Base-by-base conservation (phyloP, 2,329 filamentous ascomycete species). In the Talaromyces sp. region DNA sequence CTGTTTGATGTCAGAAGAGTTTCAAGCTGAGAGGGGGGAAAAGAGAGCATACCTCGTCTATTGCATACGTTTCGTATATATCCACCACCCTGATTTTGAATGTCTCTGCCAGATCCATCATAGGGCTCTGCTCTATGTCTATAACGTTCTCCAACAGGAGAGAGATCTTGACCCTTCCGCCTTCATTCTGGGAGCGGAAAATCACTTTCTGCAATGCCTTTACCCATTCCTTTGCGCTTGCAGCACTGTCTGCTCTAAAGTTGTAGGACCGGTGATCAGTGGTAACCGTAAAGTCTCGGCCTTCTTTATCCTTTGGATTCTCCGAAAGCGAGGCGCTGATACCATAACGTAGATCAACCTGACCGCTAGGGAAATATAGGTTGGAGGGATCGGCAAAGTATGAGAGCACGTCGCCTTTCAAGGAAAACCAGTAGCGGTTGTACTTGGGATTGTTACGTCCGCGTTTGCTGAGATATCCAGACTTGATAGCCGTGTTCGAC, bases 191-290 rank as follows among this genome's bases (percentile, higher is more conserved):
- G 10, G 92, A 94, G 57, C 93, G 85, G 72, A 98, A 98, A 61
- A 98, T 97, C 68, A 96, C 93, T 63, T 95, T 90, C 72, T 97
- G 94, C 30, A 99, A 81, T 59, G 90, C 87, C 76, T 95, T 95
- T 53, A 97, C 93, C 95, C 95, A 99, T 79, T 98, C 95, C 74
- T 92, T 95, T 10, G 95, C 95, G 72, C 91, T 96, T 4, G 88
- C 84, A 1, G 86, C 83, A 72, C 91, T 97, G 73, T 99, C 95
- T 42, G 94, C 95, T 70, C 87, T 87, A 79, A 98, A 96, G 69
- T 92, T 85, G 76, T 95, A 96, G 1, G 87, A 92, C 60, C 92
- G 85, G 65, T 93, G 86, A 71, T 93, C 86, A 0, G 92, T 97
- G 7, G 88, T 88, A 51, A 98, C 87, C 6, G 87, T 85, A 70